Base-by-base conservation (phyloP, 768 basidiomycete genomes). In the Termitomyces sp. region DNA sequence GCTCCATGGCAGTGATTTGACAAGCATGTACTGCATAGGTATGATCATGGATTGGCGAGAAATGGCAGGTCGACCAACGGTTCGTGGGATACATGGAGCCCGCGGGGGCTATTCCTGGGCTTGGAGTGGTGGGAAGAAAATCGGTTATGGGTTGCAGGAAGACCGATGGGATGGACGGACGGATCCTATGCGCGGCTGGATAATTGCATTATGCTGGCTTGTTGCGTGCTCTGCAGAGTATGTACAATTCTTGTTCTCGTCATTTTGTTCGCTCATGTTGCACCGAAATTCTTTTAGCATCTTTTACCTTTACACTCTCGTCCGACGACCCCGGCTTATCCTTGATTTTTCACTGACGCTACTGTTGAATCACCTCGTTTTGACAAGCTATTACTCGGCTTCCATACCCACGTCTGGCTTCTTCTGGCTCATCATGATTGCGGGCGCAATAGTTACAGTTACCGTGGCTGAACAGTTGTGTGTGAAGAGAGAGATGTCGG, bases 11-110 rank as follows among this genome's bases (percentile, higher is more conserved):
- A 37, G 29, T 36, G 17, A 48, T 9, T 36, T 53, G 37, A 53
- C 51, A 53, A 45, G 31, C 29, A 17, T 43, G n/a, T 43, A 14
- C 31, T 45, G 11, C 45, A 38, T 63, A 89, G 90, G 89, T 3
- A 92, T 94, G 89, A 79, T 98, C 42, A 94, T 99, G 88, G 96
- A 98, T 75, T 99, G 97, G 97, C 83, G 94, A 50, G 92, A 98
- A 73, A 89, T 99, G 86, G 91, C 95, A 1, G 91, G 94, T 4
- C 76, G 84, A 56, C 86, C 91, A 4, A 95, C 94, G 0, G 85
- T 90, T 25, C 83, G 82, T 59, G 84, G 84, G 32, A 73, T 86
- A 59, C 82, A 85, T 29, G 88, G 86, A 17, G 83, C 83, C 47
- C 76, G 83, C 49, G 92, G 89, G 89, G 77, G 75, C 56, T 81